phyloP scores from a whole-genome alignment of 495 filamentous ascomycete genomes.

The Geopyxis carbonaria region DNA sequence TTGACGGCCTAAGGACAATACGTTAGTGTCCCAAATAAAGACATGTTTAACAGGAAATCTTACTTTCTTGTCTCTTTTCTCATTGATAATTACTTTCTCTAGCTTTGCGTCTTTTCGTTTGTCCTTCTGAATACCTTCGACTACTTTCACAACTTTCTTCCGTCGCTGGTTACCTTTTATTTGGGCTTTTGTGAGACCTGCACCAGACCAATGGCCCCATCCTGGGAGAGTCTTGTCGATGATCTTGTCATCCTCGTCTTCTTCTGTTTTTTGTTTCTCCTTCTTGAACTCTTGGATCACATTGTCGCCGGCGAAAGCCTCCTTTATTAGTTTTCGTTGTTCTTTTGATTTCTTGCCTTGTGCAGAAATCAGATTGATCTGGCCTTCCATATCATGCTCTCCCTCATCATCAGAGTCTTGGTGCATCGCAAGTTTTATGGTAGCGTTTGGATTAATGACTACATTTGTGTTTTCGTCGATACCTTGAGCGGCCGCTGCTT shows the following conservation, averaged over 20 bases:
- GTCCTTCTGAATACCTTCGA: slow-evolving; percentile 59
- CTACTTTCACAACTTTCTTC: slow-evolving; percentile 45
- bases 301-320: slow-evolving; percentile 79
- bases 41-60: slow-evolving; percentile 10
- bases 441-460: slow-evolving; percentile 7
- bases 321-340: slow-evolving; percentile 65
- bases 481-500: slow-evolving; percentile 15
- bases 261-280: slow-evolving; percentile 57
- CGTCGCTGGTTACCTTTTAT: slow-evolving; percentile 42
- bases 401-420: slow-evolving; percentile 36
- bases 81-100: slow-evolving; percentile 73
- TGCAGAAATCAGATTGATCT: slow-evolving; percentile 17
- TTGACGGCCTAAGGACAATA: slow-evolving; percentile 48
- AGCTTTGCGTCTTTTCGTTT: slow-evolving; percentile 68
- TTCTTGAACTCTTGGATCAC: slow-evolving; percentile 65
- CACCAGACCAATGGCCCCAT: slow-evolving; percentile 82
- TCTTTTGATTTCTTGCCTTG: slow-evolving; percentile 29
- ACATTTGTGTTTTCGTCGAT: slow-evolving; percentile 14
- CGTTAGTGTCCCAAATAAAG: slow-evolving; percentile 23
- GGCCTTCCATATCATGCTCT: slow-evolving; percentile 28
- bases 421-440: slow-evolving; percentile 17
- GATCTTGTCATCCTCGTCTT: slow-evolving; percentile 71
- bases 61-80: slow-evolving; percentile 84
- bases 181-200: slow-evolving; percentile 43
- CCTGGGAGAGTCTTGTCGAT: slow-evolving; percentile 74